phyloP scores from a whole-genome alignment of 2,329 filamentous ascomycete genomes.

The Trichoderma semiorbis region DNA sequence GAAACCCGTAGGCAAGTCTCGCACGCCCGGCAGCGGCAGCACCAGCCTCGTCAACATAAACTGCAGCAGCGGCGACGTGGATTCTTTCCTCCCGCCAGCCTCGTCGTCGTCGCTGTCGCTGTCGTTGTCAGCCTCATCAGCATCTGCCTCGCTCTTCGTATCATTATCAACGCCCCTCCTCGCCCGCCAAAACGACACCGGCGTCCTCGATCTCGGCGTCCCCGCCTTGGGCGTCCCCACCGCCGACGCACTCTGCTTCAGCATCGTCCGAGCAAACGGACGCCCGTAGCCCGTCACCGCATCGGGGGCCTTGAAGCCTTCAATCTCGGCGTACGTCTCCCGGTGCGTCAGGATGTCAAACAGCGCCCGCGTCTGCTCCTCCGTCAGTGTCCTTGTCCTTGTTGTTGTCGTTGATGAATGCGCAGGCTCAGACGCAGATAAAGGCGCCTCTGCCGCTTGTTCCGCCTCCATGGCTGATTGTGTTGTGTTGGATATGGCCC shows the following conservation, averaged over 20 bases:
- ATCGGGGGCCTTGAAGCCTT: constrained; percentile 63
- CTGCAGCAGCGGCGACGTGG: constrained; percentile 64
- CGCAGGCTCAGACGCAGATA: background rate
- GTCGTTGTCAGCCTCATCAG: constrained; percentile 27
- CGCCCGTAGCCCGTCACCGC: constrained; percentile 66
- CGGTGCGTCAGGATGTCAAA: constrained; percentile 59
- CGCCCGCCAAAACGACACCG: constrained; percentile 21
- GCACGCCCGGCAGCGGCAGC: constrained; percentile 63
- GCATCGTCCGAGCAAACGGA: constrained; percentile 51
- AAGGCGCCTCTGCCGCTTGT: background rate
- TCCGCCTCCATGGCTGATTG: background rate
- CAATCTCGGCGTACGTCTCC: constrained; percentile 65
- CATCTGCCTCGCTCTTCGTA: constrained; percentile 32
- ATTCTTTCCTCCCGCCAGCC: constrained; percentile 27
- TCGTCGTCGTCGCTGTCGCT: constrained; percentile 25
- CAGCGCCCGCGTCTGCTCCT: constrained; percentile 49
- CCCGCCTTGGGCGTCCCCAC: constrained; percentile 23
- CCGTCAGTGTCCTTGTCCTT: constrained; percentile 25
- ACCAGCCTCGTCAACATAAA: constrained; percentile 62
- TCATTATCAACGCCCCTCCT: background rate
- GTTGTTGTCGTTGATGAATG: background rate
- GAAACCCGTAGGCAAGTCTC: constrained; percentile 59
- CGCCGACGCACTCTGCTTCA: background rate
- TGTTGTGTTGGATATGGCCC: background rate
- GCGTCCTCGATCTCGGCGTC: constrained; percentile 30